phyloP scores from a whole-genome alignment of 1,284 basidiomycete genomes.

The Albatrellus sp. region DNA sequence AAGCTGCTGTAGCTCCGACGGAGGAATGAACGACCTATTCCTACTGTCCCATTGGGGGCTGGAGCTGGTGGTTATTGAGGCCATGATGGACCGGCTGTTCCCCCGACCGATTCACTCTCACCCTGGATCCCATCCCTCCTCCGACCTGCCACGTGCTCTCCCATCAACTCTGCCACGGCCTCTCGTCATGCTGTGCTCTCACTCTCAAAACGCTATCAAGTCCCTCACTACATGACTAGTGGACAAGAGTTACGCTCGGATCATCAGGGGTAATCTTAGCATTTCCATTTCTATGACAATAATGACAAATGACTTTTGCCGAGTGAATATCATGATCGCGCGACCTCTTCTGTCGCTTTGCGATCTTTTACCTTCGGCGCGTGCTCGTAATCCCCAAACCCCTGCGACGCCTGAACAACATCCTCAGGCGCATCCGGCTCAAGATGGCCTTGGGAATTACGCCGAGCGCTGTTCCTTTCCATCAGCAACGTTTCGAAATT shows the following conservation, averaged over 20 bases:
- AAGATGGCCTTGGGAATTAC: constrained; percentile 71
- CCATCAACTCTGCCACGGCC: too few relatives aligned
- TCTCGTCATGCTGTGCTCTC: too few relatives aligned
- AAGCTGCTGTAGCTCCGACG: constrained; percentile 33
- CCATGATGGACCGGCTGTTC: constrained; percentile 3
- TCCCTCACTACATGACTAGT: too few relatives aligned
- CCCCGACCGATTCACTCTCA: too few relatives aligned
- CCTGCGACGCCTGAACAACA: constrained; percentile 64
- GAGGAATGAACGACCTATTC: constrained; percentile 35
- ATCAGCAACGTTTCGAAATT: constrained; percentile 4
- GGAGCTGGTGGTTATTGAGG: constrained; percentile 3
- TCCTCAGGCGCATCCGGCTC: constrained; percentile 80
- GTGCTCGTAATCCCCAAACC: constrained; percentile 55
- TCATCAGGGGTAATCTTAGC: too few relatives aligned
- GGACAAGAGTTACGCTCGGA: too few relatives aligned
- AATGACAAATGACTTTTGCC: too few relatives aligned
- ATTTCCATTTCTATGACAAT: too few relatives aligned
- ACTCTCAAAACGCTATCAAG: too few relatives aligned
- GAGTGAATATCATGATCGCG: neutral
- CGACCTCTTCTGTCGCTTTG: constrained; percentile 2
- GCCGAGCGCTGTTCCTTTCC: constrained; percentile 44
- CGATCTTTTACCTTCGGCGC: constrained; percentile 20
- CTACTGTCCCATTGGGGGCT: constrained; percentile 33
- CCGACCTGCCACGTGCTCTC: too few relatives aligned
- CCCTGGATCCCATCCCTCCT: too few relatives aligned